phyloP scores from a whole-genome alignment of 2,329 filamentous ascomycete genomes.

The Monilinia aucupariae region DNA sequence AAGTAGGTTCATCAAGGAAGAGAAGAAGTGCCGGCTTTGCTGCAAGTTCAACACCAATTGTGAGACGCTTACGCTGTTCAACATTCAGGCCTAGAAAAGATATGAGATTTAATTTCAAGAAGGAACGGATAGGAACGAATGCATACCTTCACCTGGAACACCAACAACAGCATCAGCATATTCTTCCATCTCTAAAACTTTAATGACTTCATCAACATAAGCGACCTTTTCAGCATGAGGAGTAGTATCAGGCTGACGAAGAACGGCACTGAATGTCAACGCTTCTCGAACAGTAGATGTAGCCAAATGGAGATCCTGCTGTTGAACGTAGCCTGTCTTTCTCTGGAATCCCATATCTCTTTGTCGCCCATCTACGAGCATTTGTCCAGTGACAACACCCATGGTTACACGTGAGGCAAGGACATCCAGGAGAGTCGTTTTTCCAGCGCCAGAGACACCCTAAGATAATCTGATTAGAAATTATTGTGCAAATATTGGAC shows the following conservation, averaged over 20 bases:
- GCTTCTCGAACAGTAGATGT: constrained; percentile 86
- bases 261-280: constrained; percentile 74
- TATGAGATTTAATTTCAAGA: background rate
- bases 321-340: constrained; percentile 71
- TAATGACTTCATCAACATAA: constrained; percentile 88
- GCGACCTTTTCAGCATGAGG: constrained; percentile 70
- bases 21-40: constrained; percentile 85
- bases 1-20: constrained; percentile 93
- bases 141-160: constrained; percentile 68
- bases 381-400: constrained; percentile 82
- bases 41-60: constrained; percentile 88
- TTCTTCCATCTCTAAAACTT: constrained; percentile 81
- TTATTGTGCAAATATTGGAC: background rate
- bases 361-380: constrained; percentile 60
- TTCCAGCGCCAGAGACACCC: constrained; percentile 68
- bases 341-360: constrained; percentile 82
- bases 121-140: background rate
- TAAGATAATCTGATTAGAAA: background rate
- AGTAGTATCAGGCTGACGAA: constrained; percentile 75
- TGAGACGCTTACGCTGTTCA: constrained; percentile 69
- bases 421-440: constrained; percentile 84
- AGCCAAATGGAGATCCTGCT: constrained; percentile 77
- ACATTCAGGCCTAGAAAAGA: constrained; percentile 54
- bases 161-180: constrained; percentile 89
- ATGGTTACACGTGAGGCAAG: constrained; percentile 81